Evolutionary conservation across 202 grass and related monocot genomes (phyloP), one percentile per base, ranked within the genome.

Genomic region (Setaria viridis): DNA sequence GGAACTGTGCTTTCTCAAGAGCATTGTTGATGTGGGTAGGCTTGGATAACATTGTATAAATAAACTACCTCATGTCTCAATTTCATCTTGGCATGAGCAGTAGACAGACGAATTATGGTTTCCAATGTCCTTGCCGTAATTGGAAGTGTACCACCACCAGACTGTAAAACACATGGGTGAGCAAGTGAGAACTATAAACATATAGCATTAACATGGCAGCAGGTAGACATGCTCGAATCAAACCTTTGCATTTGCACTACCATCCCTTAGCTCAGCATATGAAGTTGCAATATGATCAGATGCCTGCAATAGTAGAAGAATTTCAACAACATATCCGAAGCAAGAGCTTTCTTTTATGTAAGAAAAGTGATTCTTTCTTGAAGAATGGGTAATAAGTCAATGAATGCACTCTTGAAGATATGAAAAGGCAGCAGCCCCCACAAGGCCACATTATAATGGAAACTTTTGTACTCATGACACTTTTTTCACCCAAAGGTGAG

Each of bases 71-170:
- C 93, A 11, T 95, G 91, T 84, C 93, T 93, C 86, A 99, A 81
- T 80, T 94, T 99, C 93, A 99, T 91, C 91, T 99, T 99, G 48
- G 93, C 90, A 76, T 99, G 97, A 85, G 97, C 93, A 85, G 91
- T 99, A 60, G 97, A 95, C 17, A 96, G 85, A 77, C 97, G 97
- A 72, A 99, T 99, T 86, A 99, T 99, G 60, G 97, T 99, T 82
- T 99, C 97, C 85, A 99, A 78, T 76, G 97, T 99, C 88, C 97
- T 99, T 8, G 97, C 93, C 75, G 97, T 99, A 56, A 99, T 99
- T 87, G 97, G 93, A 91, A 99, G 92, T 33, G 97, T 99, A 68
- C 95, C 95, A 77, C 93, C 95, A 78, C 96, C 97, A 67, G 84
- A 59, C 97, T 99, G 87, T 80, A 67, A 80, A 85, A 90, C 30